Evolutionary conservation across 495 filamentous ascomycete genomes (phyloP).

Genomic region (Melanomma pulvis-pyrius): DNA sequence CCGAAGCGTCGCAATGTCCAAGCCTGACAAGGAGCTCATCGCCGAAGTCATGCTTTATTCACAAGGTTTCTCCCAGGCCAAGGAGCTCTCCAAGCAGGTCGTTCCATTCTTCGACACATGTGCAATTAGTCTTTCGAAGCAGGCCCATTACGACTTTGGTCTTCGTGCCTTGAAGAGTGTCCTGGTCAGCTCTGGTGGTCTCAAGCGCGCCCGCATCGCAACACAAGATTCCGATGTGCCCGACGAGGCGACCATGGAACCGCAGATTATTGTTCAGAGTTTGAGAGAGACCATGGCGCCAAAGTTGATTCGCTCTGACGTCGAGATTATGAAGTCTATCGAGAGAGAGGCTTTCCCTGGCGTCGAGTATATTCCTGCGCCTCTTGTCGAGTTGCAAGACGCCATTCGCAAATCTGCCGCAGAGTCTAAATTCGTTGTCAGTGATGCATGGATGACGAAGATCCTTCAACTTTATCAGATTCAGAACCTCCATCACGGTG

Average conservation of each 20-base stretch:
- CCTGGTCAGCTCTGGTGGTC: slow-evolving; percentile 90
- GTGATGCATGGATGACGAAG: slow-evolving; percentile 95
- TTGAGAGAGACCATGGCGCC: slow-evolving; percentile 97
- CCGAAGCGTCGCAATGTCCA: slow-evolving; percentile 98
- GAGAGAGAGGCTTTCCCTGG: slow-evolving; percentile 88
- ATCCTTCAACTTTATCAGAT: slow-evolving; percentile 96
- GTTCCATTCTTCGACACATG: slow-evolving; percentile 98
- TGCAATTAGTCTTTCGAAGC: slow-evolving; percentile 77
- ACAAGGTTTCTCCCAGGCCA: slow-evolving; percentile 95
- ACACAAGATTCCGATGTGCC: slow-evolving; percentile 56
- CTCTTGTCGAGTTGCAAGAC: slow-evolving; percentile 72
- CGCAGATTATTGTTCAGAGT: slow-evolving; percentile 98
- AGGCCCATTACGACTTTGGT: slow-evolving; percentile 99
- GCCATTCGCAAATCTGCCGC: slow-evolving; percentile 80
- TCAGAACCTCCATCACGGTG: slow-evolving; percentile 95
- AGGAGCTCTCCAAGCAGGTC: slow-evolving; percentile 86
- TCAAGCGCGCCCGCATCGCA: slow-evolving; percentile 80
- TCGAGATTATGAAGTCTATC: slow-evolving; percentile 81
- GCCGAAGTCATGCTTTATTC: slow-evolving; percentile 99
- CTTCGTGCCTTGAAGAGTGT: slow-evolving; percentile 97
- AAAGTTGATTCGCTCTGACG: slow-evolving; percentile 90
- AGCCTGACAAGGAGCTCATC: slow-evolving; percentile 99
- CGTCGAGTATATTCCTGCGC: slow-evolving; percentile 88
- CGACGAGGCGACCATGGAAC: slow-evolving; percentile 77
- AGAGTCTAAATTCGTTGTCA: slow-evolving; percentile 83